These are phyloP conservation scores for Melaleuca quinquenervia DNA, from an alignment of 345 rosid genomes.

Conservation along the genomic window DNA sequence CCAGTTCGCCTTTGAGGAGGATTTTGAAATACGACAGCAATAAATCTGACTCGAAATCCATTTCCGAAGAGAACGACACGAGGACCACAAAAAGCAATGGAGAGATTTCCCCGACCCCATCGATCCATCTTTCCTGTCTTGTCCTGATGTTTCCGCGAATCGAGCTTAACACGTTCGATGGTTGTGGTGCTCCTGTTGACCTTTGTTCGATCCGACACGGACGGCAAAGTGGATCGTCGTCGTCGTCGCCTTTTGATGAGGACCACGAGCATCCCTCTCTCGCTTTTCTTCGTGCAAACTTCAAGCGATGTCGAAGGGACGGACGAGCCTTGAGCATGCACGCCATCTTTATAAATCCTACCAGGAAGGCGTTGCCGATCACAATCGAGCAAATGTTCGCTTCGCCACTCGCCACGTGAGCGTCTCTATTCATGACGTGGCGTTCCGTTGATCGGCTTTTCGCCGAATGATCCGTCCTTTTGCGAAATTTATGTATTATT, in stretches of 20 bases:
- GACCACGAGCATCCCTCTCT: background rate
- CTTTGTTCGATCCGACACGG: background rate
- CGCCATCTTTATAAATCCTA: background rate
- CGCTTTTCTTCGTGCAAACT: background rate
- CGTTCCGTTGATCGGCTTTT: too few species aligned
- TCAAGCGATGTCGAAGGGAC: background rate
- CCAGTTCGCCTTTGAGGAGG: background rate
- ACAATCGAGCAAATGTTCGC: background rate
- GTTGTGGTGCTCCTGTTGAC: background rate
- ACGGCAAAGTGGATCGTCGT: background rate
- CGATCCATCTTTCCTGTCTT: background rate
- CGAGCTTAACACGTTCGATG: background rate
- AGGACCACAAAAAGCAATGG: background rate
- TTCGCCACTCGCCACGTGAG: too few species aligned
- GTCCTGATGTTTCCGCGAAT: background rate
- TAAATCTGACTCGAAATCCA: background rate
- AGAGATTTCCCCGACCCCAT: background rate
- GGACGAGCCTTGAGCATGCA: background rate
- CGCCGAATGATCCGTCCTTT: too few species aligned
- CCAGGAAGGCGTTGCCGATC: background rate
- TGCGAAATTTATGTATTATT: too few species aligned
- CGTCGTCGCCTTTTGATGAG: background rate
- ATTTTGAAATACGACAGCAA: background rate
- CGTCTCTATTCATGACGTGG: fast-evolving
- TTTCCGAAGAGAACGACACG: background rate